Evolutionary conservation across 208 protist species (phyloP).

Genomic region (Crithidia brevicula): DNA sequence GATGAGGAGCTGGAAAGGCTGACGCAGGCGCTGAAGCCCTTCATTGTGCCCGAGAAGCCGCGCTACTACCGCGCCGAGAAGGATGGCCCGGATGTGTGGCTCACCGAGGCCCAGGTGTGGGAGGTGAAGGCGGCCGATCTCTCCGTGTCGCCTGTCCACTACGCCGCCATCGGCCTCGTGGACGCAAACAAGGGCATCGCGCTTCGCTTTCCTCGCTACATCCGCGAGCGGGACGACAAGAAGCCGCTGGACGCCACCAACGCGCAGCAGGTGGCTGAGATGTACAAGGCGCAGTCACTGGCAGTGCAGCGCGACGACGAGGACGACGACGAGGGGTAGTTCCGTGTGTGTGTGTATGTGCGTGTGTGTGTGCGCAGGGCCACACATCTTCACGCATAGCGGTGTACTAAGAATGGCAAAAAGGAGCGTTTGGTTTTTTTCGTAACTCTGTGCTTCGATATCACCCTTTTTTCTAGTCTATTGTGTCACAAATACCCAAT

Average conservation of each 20-base stretch:
- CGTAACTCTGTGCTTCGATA: too few relatives aligned
- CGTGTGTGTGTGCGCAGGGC: background rate
- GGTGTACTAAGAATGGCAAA: too few relatives aligned
- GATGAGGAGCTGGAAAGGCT: slow-evolving; percentile 93
- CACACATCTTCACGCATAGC: background rate
- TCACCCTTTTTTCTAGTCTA: too few relatives aligned
- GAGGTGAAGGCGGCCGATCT: slow-evolving; percentile 99
- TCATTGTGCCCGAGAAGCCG: slow-evolving; percentile 61
- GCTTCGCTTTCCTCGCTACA: slow-evolving; percentile 98
- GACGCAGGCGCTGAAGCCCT: slow-evolving; percentile 60
- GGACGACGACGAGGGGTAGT: slow-evolving; percentile 27
- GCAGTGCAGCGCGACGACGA: slow-evolving; percentile 48
- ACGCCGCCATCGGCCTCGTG: slow-evolving; percentile 92
- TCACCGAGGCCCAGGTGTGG: slow-evolving; percentile 97
- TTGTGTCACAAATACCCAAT: too few relatives aligned
- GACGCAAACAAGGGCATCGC: slow-evolving; percentile 94
- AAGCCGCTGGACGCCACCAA: slow-evolving; percentile 92
- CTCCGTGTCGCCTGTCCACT: slow-evolving; percentile 97
- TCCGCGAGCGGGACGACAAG: slow-evolving; percentile 99
- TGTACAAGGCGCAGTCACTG: slow-evolving; percentile 89
- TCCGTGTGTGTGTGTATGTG: background rate
- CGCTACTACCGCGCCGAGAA: slow-evolving; percentile 80
- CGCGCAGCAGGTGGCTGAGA: slow-evolving; percentile 91
- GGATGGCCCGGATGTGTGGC: slow-evolving; percentile 96
- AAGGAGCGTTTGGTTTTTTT: too few relatives aligned